Evolutionary conservation across 192 early-diverging fungal genomes (phyloP).

Genomic region (Podila clonocystis): DNA sequence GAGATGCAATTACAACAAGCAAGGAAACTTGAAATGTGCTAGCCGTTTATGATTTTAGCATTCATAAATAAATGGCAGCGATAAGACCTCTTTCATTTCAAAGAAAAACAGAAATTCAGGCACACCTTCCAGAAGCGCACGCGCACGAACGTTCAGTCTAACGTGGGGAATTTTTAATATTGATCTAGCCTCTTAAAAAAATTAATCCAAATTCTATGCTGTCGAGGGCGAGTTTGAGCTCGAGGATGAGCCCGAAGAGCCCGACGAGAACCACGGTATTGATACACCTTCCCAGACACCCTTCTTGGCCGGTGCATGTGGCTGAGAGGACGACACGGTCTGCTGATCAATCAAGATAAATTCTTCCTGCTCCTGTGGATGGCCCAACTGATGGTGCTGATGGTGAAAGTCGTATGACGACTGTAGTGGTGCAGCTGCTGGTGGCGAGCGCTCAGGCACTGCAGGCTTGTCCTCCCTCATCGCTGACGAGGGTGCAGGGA

Average conservation of each 20-base stretch:
- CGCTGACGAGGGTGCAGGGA: background rate
- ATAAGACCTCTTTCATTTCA: background rate
- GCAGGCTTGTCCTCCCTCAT: background rate
- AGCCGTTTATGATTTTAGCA: background rate
- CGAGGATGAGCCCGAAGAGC: conserved; percentile 18
- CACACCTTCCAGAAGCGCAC: too few species aligned
- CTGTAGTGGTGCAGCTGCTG: conserved; percentile 16
- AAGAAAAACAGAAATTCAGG: background rate
- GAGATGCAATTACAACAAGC: background rate
- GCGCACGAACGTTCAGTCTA: too few species aligned
- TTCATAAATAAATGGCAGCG: background rate
- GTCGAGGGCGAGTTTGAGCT: conserved; percentile 3
- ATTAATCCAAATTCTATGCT: background rate
- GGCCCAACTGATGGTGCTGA: conserved; percentile 37
- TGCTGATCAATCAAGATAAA: conserved; percentile 45
- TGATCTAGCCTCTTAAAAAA: background rate
- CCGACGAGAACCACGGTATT: conserved; percentile 29
- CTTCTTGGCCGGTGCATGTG: conserved; percentile 16
- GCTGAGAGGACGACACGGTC: conserved; percentile 1
- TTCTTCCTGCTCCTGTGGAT: conserved; percentile 16
- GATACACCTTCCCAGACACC: conserved; percentile 30
- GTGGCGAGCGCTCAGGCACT: background rate
- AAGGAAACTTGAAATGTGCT: background rate
- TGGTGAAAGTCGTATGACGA: conserved; percentile 47
- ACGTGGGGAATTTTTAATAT: too few species aligned